Conservation (phyloP, 108 stramenopile species). For the Aurantiochytrium sp. region DNA sequence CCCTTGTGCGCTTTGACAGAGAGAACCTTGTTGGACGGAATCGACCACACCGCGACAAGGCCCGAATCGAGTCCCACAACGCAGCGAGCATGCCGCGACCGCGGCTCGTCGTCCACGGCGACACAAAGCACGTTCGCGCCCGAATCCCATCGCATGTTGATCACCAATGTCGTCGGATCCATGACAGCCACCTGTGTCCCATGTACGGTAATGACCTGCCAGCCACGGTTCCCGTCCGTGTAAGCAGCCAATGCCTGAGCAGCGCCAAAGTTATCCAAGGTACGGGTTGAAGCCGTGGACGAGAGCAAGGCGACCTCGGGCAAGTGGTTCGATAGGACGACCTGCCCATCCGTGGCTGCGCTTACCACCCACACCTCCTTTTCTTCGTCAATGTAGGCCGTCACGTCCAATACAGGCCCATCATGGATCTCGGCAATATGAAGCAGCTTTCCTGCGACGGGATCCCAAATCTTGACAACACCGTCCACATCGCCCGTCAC, state of each 20-base stretch:
- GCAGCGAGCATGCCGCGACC: neutral
- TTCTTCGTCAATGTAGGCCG: neutral
- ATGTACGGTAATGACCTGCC: neutral
- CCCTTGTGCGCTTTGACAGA: neutral
- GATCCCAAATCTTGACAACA: neutral
- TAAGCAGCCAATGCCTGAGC: neutral
- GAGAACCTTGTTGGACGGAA: neutral
- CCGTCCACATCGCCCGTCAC: neutral
- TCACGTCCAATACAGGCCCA: neutral
- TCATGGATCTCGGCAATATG: neutral
- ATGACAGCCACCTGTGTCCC: neutral
- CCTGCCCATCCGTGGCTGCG: neutral
- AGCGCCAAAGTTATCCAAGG: neutral
- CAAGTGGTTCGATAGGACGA: neutral
- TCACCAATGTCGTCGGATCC: neutral
- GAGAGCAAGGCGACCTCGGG: neutral
- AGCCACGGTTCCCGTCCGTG: neutral
- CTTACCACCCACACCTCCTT: neutral
- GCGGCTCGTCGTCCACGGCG: neutral
- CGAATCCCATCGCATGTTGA: neutral
- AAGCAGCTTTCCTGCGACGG: neutral
- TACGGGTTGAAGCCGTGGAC: neutral
- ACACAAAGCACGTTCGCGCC: neutral
- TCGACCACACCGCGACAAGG: neutral
- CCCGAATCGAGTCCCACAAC: neutral